Percentiles rank a stretch among this genome's conserved stretches.
These are phyloP conservation scores for Cornus kousa DNA, from an alignment of 148 eudicot genomes.

Conservation along the genomic window DNA sequence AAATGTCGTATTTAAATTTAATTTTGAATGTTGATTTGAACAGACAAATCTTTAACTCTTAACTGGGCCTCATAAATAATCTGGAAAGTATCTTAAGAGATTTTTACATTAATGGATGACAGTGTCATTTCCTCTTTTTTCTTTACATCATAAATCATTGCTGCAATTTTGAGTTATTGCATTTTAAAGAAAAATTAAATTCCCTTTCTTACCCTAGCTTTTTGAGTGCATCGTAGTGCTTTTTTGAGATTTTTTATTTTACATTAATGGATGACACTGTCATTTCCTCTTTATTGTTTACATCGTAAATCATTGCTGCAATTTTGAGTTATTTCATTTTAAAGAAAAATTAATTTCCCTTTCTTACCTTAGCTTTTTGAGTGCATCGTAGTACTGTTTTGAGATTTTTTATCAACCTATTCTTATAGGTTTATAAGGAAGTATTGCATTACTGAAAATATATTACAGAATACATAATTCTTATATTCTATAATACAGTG, in stretches of 20 bases:
- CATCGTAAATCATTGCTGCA: neutral
- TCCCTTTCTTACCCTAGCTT: neutral
- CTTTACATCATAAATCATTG: neutral
- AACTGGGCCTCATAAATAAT: neutral
- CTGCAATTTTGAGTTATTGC: neutral
- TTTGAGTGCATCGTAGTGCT: neutral
- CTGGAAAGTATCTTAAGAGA: neutral
- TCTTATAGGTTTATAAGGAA: neutral
- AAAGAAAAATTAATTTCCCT: neutral
- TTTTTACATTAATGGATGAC: neutral
- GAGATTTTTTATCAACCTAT: neutral
- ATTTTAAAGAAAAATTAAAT: neutral
- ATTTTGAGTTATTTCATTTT: neutral
- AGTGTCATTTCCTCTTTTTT: neutral
- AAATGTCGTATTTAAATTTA: too few relatives aligned
- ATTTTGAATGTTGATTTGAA: too few relatives aligned
- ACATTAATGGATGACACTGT: neutral
- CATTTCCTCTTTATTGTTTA: neutral
- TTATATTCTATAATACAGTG: neutral
- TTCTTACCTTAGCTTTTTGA: neutral
- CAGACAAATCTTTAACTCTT: neutral
- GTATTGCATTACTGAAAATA: neutral
- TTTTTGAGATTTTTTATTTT: neutral
- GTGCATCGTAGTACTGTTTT: neutral
- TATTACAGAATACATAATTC: neutral